Conservation (phyloP, 441 rosid species). For the Erodium moschatum region DNA sequence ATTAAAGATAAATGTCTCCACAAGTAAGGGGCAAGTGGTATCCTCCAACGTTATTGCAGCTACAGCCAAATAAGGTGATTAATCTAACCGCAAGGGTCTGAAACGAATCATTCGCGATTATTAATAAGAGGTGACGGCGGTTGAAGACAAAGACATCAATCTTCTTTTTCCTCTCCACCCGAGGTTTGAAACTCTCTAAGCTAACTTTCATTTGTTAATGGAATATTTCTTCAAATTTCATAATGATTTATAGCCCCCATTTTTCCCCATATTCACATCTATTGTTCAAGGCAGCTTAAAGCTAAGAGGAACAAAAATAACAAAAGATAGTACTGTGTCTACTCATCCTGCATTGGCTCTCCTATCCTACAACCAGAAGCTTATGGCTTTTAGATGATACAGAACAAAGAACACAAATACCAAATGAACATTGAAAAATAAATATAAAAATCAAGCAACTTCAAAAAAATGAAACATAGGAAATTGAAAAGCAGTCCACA, state of each 20-base stretch:
- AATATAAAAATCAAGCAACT: background rate
- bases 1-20: background rate
- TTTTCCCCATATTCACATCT: background rate
- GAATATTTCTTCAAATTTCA: background rate
- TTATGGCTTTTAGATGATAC: background rate
- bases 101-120: background rate
- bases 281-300: background rate
- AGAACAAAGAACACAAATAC: background rate
- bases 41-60: background rate
- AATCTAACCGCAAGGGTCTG: background rate
- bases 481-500: background rate
- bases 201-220: background rate
- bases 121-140: background rate
- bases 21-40: background rate
- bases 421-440: background rate
- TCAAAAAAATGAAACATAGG: background rate
- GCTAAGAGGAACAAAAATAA: background rate
- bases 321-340: background rate
- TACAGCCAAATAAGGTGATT: background rate
- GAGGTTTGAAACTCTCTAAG: background rate
- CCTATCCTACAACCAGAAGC: background rate
- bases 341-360: background rate
- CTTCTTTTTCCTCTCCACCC: background rate
- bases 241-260: background rate
- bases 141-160: background rate